A percentile compares a stretch with the other conserved stretches of the same genome.
Evolutionary conservation across 805 yeast genomes (phyloP).

Genomic region (Lachancea kluyveri): DNA sequence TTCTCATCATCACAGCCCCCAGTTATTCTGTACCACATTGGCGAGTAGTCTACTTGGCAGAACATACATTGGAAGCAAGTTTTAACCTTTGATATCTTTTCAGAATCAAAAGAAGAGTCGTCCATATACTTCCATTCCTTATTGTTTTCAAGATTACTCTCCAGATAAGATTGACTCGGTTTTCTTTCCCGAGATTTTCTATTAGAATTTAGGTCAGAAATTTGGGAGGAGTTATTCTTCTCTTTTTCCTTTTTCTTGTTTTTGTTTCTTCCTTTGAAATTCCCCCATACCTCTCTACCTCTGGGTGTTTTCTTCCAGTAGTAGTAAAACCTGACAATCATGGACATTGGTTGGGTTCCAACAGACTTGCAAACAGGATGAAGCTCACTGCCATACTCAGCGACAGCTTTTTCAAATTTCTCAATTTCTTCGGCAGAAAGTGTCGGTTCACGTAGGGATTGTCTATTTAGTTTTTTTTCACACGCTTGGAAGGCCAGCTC

Average conservation of each 20-base stretch:
- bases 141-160: conserved; percentile 10
- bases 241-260: conserved; percentile 38
- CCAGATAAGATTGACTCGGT: conserved; percentile 3
- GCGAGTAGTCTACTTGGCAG: conserved; percentile 43
- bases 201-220: conserved; percentile 2
- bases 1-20: conserved; percentile 28
- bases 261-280: conserved; percentile 62
- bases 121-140: conserved; percentile 34
- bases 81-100: conserved; percentile 37
- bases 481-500: conserved; percentile 39
- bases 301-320: conserved; percentile 83
- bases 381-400: conserved; percentile 69
- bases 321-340: conserved; percentile 82
- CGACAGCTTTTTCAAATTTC: conserved; percentile 70
- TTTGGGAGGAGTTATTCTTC: conserved; percentile 8
- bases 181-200: conserved; percentile 4
- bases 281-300: conserved; percentile 79
- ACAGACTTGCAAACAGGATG: conserved; percentile 68
- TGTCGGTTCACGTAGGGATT: conserved; percentile 69
- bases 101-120: conserved; percentile 54
- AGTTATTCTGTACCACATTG: conserved; percentile 32
- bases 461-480: conserved; percentile 47
- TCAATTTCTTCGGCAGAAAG: conserved; percentile 56
- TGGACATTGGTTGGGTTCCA: conserved; percentile 64
- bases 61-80: conserved; percentile 59